Evolutionary conservation across 2,329 filamentous ascomycete genomes (phyloP), one percentile per base, ranked within the genome.

Genomic region (Pleomassaria siparia): DNA sequence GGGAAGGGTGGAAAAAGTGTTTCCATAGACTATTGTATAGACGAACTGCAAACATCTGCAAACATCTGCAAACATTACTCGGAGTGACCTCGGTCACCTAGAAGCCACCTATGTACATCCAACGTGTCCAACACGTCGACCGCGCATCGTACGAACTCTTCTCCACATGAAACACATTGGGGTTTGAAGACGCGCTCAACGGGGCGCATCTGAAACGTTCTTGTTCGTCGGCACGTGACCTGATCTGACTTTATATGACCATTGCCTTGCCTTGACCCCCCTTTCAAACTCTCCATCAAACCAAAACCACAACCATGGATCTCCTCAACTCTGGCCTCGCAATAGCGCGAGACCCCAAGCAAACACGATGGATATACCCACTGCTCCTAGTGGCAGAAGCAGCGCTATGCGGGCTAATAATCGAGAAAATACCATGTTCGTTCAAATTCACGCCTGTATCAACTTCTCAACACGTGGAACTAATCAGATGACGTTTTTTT

Each of bases 341-440:
- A 32, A 47, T 84, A 11, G 72, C 77, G 24, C 74, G 67, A n/a
- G 79, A 85, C 53, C 76, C 80, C 1, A 73, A 72, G 40, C 78
- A 85, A 60, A 78, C 78, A 40, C 71, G 65, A 80, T 86, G 83
- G 83, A 78, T 91, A 33, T 75, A 84, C 5, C 79, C 84, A 0
- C 74, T 84, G 3, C 77, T 96, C 5, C 76, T 94, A 56, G 67
- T 87, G 25, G 76, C 80, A 44, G 91, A 96, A 65, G 84, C 83
- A 7, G 70, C 81, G 15, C 80, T 96, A 18, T 94, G 88, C 70
- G 79, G 74, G 13, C 67, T 89, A 26, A 80, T 96, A 54, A 87
- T 96, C 55, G 85, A 83, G 80, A 91, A 85, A 69, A 80, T 96
- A 48, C 85, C 91, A 32, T 96, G 91, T 95, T 76, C 75, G 86